Percentiles rank a stretch among this genome's conserved stretches.
phyloP scores from a whole-genome alignment of 108 stramenopile species.

The Pseudonitzschia delicatissima region DNA sequence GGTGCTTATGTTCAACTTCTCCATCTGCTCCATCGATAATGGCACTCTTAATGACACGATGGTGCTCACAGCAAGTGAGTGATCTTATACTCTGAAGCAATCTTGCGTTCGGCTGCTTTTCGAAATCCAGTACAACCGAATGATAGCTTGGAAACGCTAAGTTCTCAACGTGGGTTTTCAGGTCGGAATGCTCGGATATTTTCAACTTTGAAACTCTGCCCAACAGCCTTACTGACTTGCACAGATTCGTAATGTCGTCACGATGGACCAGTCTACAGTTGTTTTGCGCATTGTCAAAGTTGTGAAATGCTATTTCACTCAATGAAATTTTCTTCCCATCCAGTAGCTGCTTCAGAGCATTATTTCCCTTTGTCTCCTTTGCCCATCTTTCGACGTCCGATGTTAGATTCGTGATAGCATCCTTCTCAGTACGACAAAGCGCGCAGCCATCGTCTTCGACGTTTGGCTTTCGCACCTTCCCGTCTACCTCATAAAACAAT shows the following conservation, averaged over 20 bases:
- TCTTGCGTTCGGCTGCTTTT: constrained; percentile 17
- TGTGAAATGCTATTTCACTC: constrained; percentile 12
- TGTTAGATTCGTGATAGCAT: background rate
- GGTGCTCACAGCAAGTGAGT: constrained; percentile 22
- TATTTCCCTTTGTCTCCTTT: background rate
- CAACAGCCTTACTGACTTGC: constrained; percentile 15
- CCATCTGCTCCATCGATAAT: constrained; percentile 6
- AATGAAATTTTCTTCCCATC: constrained; percentile 12
- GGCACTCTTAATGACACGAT: constrained; percentile 16
- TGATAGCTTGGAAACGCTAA: constrained; percentile 23
- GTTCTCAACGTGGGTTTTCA: constrained; percentile 5
- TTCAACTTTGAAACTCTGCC: constrained; percentile 1
- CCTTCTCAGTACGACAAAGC: constrained; percentile 9
- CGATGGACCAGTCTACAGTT: constrained; percentile 21
- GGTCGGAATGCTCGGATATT: background rate
- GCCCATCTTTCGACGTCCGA: constrained; percentile 14
- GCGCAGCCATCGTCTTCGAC: constrained; percentile 17
- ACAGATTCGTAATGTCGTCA: constrained; percentile 19
- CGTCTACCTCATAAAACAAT: background rate
- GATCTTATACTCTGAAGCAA: constrained; percentile 24
- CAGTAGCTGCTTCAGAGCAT: constrained; percentile 11
- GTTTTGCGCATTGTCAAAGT: constrained; percentile 7
- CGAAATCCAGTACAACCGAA: constrained; percentile 15
- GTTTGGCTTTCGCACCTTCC: background rate
- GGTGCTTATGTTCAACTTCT: background rate